Base-by-base conservation (phyloP, 768 basidiomycete species). In the Panellus pusillus region DNA sequence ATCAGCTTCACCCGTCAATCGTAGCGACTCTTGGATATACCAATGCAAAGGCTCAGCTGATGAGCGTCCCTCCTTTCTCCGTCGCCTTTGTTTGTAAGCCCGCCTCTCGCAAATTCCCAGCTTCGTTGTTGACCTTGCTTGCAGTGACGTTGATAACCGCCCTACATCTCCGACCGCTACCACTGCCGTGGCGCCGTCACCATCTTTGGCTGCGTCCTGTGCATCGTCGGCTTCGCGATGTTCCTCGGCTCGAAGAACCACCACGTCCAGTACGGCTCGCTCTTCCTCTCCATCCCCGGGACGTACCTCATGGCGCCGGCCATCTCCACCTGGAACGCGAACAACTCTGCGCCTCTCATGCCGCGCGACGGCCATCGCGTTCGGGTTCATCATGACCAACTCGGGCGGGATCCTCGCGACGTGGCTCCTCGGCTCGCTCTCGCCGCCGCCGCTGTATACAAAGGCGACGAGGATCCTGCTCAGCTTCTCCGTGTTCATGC, bases 1-100 rank as follows among this genome's bases (percentile, higher is more conserved):
- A 52, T 55, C 29, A 75, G 83, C 48, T 86, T 87, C 68, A 71
- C 77, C 3, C 84, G 0, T 80, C 80, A 1, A 82, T 87, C 65
- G 76, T 86, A 4, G 63, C 73, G 1, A 69, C 70, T 19, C 72
- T 82, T 9, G 80, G 79, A 11, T 80, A 75, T 61, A 68, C 68
- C 9, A 70, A 73, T 1, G 70, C 74, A 20, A 59, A 65, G 27
- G 77, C 76, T 15, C 80, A 82, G 60, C 69, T 82, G 2, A 75
- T 79, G 68, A 79, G 75, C 9, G 80, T 81, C 1, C 68, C 72
- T 6, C 75, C 75, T 9, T 74, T 70, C 31, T 70, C 74, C 6
- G 68, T 68, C 9, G 72, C 65, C 19, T 73, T 69, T 58, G 64
- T 69, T 24, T 32, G 64, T 65, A 17, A 50, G 55, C 48, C 3